Conservation (phyloP, 2,329 filamentous ascomycete genomes). For the Colletotrichum eleusines region DNA sequence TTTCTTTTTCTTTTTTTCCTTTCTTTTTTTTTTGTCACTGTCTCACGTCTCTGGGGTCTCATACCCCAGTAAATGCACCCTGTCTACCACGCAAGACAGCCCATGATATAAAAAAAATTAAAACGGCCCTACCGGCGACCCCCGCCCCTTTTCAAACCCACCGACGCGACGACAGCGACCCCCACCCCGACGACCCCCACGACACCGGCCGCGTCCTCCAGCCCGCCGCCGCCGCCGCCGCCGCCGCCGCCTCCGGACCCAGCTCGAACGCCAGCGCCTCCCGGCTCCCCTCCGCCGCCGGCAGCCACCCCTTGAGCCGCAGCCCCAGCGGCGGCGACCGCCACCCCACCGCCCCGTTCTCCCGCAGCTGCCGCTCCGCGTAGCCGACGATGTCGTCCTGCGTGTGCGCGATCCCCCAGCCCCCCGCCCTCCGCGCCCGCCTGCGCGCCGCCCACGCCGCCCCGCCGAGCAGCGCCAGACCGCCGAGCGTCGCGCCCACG, state of each 20-base stretch:
- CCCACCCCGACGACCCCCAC: neutral
- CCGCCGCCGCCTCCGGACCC: neutral
- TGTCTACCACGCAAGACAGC: too few relatives aligned
- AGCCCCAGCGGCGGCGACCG: neutral
- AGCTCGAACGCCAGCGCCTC: neutral
- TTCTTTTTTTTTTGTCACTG: too few relatives aligned
- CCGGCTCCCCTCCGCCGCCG: neutral
- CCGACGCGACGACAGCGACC: too few relatives aligned
- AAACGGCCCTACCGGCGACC: too few relatives aligned
- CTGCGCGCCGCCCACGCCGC: neutral
- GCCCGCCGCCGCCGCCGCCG: neutral
- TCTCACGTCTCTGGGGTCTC: too few relatives aligned
- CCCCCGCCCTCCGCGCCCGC: neutral
- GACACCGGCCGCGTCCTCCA: neutral
- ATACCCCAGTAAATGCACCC: too few relatives aligned
- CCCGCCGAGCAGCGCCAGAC: neutral
- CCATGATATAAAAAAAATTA: too few relatives aligned
- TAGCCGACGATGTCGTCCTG: constrained; percentile 7
- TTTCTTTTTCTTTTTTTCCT: too few relatives aligned
- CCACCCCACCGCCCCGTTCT: neutral
- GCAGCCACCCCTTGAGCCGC: neutral
- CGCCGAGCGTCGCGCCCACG: neutral
- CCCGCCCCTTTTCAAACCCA: too few relatives aligned
- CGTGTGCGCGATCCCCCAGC: neutral
- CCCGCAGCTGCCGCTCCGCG: constrained; percentile 19